Percentiles rank a stretch among this genome's conserved stretches.
Conservation (phyloP, 176 grass and related monocot genomes). For the Zizania latifolia region DNA sequence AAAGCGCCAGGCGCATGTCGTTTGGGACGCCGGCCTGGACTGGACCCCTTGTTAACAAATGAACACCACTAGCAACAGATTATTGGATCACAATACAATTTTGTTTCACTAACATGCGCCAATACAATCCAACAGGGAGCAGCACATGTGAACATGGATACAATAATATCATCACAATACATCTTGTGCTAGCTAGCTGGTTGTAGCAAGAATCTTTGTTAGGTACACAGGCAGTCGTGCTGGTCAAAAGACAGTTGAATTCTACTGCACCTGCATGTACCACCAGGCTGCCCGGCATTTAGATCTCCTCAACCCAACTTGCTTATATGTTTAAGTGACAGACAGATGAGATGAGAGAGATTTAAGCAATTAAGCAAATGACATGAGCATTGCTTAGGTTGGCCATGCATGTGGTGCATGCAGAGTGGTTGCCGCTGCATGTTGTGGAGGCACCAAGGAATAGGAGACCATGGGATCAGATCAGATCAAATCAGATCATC, state of each 20-base stretch:
- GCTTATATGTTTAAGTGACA: constrained; percentile 25
- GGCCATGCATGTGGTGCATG: constrained; percentile 44
- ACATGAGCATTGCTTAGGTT: constrained; percentile 33
- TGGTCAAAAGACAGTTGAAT: constrained; percentile 39
- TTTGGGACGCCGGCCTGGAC: too few species aligned
- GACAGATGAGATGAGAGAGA: constrained; percentile 20
- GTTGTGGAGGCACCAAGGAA: neutral
- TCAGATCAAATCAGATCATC: too few species aligned
- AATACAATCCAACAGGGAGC: neutral
- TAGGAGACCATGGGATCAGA: too few species aligned
- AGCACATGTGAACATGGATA: constrained; percentile 50
- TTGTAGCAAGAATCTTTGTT: constrained; percentile 46
- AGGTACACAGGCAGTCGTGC: constrained; percentile 15
- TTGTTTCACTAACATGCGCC: constrained; percentile 30
- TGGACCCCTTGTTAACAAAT: neutral
- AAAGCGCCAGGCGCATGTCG: neutral
- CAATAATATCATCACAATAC: constrained; percentile 49
- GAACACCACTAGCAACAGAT: neutral
- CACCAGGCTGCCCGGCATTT: constrained; percentile 1
- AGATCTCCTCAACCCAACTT: constrained; percentile 47
- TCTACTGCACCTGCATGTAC: neutral
- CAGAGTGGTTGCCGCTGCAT: neutral
- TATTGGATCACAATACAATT: neutral
- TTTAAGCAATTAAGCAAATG: constrained; percentile 38
- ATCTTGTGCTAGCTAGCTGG: constrained; percentile 21